Percentiles rank a stretch among this genome's conserved stretches.
phyloP scores from a whole-genome alignment of 257 asterid species.

The Solanum rostratum region DNA sequence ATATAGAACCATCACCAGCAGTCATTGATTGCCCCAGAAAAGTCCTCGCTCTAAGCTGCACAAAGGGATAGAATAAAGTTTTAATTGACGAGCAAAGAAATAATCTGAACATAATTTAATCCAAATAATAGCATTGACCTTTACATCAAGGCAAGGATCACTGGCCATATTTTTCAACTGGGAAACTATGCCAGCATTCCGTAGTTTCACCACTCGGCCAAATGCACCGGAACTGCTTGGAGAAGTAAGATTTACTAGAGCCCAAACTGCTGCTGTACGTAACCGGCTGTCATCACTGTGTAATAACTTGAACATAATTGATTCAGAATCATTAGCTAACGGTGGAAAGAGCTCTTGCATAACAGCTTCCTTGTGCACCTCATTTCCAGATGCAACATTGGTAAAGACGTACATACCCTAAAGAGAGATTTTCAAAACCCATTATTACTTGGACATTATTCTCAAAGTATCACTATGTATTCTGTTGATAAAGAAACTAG shows the following conservation, averaged over 20 bases:
- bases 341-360: conserved; percentile 55
- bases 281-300: conserved; percentile 61
- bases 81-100: conserved; percentile 4
- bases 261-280: conserved; percentile 75
- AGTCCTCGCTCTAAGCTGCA: conserved; percentile 65
- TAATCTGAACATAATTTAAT: background rate
- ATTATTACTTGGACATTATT: background rate
- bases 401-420: conserved; percentile 71
- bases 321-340: conserved; percentile 21
- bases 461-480: background rate
- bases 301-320: conserved; percentile 44
- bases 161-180: conserved; percentile 59
- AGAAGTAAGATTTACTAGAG: conserved; percentile 63
- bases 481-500: background rate
- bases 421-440: background rate
- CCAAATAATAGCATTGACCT: conserved; percentile 32
- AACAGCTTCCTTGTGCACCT: conserved; percentile 79
- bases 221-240: conserved; percentile 59
- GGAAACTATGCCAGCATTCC: conserved; percentile 49
- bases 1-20: conserved; percentile 44
- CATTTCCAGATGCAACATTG: conserved; percentile 85
- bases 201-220: conserved; percentile 42
- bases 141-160: conserved; percentile 86
- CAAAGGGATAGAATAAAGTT: background rate
- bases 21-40: conserved; percentile 49